Base-by-base conservation (phyloP, 1,139 yeast species). In the Yamadazyma conglobata region DNA sequence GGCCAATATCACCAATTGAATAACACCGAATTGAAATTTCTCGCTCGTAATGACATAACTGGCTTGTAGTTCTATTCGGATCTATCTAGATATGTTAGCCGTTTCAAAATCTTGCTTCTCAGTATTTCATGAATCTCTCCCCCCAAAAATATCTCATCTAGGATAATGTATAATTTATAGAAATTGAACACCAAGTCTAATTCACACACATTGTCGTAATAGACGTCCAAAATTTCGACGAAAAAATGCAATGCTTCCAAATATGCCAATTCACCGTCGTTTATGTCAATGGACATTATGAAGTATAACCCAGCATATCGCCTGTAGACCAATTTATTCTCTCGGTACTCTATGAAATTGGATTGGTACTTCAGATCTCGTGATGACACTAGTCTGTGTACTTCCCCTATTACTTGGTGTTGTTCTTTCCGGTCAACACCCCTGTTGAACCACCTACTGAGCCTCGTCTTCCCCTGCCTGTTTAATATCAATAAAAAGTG, bases 281-380 rank as follows among this genome's bases (percentile, higher is more conserved):
- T 60, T 19, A 74, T 58, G 43, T 84, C 95, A 9, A 88, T 77
- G 32, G 93, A 83, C 35, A 84, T 73, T 16, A 89, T 77, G 52
- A 91, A 88, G 56, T 80, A 89, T 11, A 91, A 60, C 6, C 98
- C 98, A 2, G 96, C 96, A 52, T 89, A 91, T 38, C 96, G 64
- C 43, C 95, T 68, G 54, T 91, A 91, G 2, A 91, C 89, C 35
- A 91, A 64, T 51, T 85, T 85, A 41, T 73, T 66, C 56, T 70
- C 76, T 24, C 82, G 81, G 49, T 81, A 85, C 56, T 81, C 86
- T 15, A 83, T 85, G 48, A 83, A 83, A 50, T 84, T 85, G 25
- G 85, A 75, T 48, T 87, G 95, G 47, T 79, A 74, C 48, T 80
- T 83, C 54, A 85, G 87, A 49, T 88, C 96, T 45, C 96, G 65